Evolutionary conservation across 176 grass and related monocot genomes (phyloP).

Genomic region (Ananas comosus): DNA sequence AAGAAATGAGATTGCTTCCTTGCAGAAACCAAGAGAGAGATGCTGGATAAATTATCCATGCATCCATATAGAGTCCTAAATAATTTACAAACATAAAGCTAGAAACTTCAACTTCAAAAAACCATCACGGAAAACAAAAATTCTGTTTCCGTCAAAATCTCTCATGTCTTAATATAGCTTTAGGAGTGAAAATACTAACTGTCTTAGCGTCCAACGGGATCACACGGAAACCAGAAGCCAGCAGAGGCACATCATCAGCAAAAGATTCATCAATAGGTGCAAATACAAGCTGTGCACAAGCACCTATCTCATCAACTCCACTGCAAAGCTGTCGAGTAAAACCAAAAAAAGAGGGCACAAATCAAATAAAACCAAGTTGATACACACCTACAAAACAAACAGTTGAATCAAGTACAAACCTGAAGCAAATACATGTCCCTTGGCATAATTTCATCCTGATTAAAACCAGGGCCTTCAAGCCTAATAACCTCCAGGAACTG

Average conservation of each 20-base stretch:
- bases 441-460: constrained; percentile 84
- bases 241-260: constrained; percentile 77
- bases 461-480: constrained; percentile 80
- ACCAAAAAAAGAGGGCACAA: constrained; percentile 3
- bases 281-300: constrained; percentile 94
- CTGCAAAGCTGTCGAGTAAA: constrained; percentile 57
- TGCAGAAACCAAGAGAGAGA: too few species aligned
- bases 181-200: constrained; percentile 31
- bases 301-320: constrained; percentile 83
- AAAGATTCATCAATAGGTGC: constrained; percentile 99
- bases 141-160: not conserved
- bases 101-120: too few species aligned
- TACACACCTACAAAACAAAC: not conserved
- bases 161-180: not conserved
- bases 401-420: constrained; percentile 15
- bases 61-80: too few species aligned
- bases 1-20: too few species aligned
- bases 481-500: constrained; percentile 95
- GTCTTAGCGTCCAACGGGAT: constrained; percentile 80
- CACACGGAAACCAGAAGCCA: constrained; percentile 85
- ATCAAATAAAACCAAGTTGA: not conserved
- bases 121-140: too few species aligned
- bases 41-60: too few species aligned
- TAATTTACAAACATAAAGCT: too few species aligned
- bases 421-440: constrained; percentile 92